A percentile compares a stretch with the other conserved stretches of the same genome.
Evolutionary conservation across 1,284 basidiomycete genomes (phyloP).

Genomic region (Ustilago tritici): DNA sequence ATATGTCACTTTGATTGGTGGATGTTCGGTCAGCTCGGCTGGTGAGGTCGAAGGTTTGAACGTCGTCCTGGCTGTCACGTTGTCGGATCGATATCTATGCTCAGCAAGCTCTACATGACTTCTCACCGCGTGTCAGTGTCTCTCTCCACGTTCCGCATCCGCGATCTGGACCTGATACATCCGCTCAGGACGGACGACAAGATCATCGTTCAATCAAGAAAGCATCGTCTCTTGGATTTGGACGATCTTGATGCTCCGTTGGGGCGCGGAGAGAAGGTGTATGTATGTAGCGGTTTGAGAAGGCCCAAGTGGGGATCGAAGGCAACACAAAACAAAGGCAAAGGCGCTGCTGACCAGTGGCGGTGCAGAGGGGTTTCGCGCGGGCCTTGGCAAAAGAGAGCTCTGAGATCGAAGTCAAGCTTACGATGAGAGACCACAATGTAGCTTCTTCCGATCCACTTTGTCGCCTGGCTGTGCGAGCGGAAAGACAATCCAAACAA

Average conservation of each 20-base stretch:
- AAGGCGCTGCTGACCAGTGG: conserved; percentile 4
- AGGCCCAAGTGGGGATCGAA: neutral
- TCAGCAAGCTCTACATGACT: neutral
- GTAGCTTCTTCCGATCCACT: conserved; percentile 1
- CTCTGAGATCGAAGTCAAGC: neutral
- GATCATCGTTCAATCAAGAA: neutral
- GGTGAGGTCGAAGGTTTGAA: neutral
- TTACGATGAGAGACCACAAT: neutral
- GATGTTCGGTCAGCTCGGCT: neutral
- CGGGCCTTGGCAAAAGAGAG: conserved; percentile 9
- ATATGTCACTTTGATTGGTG: neutral
- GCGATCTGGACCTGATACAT: neutral
- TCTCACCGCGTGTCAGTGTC: neutral
- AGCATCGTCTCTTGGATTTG: neutral
- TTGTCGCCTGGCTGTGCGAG: neutral
- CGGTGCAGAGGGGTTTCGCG: conserved; percentile 5
- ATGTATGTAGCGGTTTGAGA: neutral
- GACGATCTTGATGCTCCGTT: neutral
- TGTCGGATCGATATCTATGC: neutral
- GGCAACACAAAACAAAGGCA: neutral
- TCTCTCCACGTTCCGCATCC: neutral
- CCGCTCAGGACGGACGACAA: neutral
- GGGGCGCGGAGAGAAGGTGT: neutral
- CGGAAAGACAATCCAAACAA: neutral
- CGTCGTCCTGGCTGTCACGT: neutral